These are phyloP conservation scores for Cyberlindnera euphorbiae DNA, from an alignment of 805 yeast genomes.

Conservation along the genomic window DNA sequence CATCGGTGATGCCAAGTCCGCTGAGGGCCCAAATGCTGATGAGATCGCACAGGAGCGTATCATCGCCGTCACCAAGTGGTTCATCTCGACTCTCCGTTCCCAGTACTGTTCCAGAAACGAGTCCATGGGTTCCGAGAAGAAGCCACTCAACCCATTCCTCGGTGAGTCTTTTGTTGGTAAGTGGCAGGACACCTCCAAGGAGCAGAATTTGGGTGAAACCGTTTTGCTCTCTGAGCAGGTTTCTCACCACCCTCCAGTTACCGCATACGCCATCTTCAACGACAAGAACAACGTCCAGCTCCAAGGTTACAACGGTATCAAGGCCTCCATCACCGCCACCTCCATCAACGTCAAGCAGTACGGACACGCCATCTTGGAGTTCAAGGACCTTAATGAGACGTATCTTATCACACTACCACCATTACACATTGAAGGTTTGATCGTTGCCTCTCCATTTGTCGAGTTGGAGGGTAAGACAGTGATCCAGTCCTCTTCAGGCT, in stretches of 20 bases:
- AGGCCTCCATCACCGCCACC: constrained; percentile 74
- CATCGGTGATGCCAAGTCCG: constrained; percentile 31
- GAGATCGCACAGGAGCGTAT: constrained; percentile 59
- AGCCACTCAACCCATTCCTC: constrained; percentile 92
- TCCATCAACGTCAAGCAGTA: constrained; percentile 83
- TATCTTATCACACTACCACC: constrained; percentile 89
- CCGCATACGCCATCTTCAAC: constrained; percentile 84
- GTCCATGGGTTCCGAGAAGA: constrained; percentile 91
- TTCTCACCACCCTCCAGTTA: constrained; percentile 95
- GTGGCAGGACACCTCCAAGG: constrained; percentile 57
- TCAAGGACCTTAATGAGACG: constrained; percentile 55
- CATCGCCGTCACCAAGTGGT: constrained; percentile 85
- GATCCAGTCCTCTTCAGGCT: constrained; percentile 80
- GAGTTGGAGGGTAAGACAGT: constrained; percentile 88
- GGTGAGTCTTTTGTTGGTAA: constrained; percentile 93
- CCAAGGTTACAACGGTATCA: constrained; percentile 88
- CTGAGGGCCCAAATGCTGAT: constrained; percentile 24
- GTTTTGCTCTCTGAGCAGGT: constrained; percentile 86
- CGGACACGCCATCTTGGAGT: constrained; percentile 81
- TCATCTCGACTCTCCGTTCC: constrained; percentile 82
- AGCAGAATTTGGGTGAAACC: constrained; percentile 65
- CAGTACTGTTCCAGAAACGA: constrained; percentile 94
- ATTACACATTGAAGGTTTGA: constrained; percentile 88
- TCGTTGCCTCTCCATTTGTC: constrained; percentile 89
- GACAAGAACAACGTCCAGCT: constrained; percentile 61